phyloP scores from a whole-genome alignment of 345 rosid species.

The Salix exigua region DNA sequence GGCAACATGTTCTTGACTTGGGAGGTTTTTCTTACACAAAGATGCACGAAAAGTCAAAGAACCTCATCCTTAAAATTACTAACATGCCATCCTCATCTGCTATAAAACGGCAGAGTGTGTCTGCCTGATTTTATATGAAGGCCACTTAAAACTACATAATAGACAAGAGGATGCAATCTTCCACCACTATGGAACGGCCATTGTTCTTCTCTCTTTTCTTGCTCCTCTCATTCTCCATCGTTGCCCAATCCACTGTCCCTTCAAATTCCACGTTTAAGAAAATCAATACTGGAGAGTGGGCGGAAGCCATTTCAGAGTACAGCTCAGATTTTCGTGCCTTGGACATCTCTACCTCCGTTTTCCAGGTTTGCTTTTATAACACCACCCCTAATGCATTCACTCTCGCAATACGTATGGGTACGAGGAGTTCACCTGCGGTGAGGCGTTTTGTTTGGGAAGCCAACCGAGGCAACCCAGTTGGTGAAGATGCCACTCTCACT shows the following conservation, averaged over 20 bases:
- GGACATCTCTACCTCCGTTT: slow-evolving; percentile 27
- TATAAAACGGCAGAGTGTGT: slow-evolving; percentile 19
- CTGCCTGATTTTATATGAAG: slow-evolving; percentile 11
- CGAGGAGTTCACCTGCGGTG: slow-evolving; percentile 28
- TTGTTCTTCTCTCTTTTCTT: slow-evolving; percentile 10
- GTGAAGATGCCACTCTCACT: slow-evolving; percentile 26
- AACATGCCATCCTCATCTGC: slow-evolving; percentile 5
- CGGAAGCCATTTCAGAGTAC: slow-evolving; percentile 32
- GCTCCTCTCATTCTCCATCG: slow-evolving; percentile 9
- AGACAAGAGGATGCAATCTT: not conserved
- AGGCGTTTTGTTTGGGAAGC: slow-evolving; percentile 48
- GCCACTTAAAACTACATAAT: not conserved
- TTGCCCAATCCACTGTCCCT: slow-evolving; percentile 36
- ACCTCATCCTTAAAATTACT: not conserved
- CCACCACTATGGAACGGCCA: not conserved
- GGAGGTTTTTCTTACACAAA: not conserved
- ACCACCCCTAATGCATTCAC: slow-evolving; percentile 61
- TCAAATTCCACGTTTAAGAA: slow-evolving; percentile 27
- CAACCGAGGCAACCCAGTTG: slow-evolving; percentile 28
- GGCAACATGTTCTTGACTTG: not conserved
- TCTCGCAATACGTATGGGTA: slow-evolving; percentile 48
- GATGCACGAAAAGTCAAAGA: not conserved
- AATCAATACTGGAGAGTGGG: slow-evolving; percentile 43
- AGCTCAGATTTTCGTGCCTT: slow-evolving; percentile 30
- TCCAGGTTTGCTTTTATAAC: slow-evolving; percentile 54